A percentile compares a stretch with the other conserved stretches of the same genome.
Evolutionary conservation across 768 basidiomycete species (phyloP).

Genomic region (Aureoboletus auriporus): DNA sequence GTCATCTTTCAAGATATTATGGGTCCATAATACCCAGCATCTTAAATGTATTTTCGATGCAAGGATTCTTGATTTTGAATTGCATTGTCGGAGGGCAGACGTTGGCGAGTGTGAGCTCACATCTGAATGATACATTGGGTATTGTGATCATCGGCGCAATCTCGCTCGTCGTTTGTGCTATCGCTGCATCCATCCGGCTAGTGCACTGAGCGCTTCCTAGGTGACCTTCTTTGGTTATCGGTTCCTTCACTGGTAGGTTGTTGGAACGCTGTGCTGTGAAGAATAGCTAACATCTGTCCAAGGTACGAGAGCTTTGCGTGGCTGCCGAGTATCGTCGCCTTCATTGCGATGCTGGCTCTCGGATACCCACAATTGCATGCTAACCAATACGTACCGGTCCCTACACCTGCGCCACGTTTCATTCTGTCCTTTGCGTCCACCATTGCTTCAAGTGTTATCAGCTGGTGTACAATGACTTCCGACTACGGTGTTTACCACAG

Average conservation of each 20-base stretch:
- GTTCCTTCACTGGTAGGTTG: constrained; percentile 51
- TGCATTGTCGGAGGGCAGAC: constrained; percentile 63
- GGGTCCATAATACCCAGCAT: constrained; percentile 38
- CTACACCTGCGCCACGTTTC: constrained; percentile 29
- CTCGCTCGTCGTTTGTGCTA: constrained; percentile 25
- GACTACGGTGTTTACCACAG: constrained; percentile 50
- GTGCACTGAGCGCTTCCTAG: constrained; percentile 21
- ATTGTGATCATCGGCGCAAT: constrained; percentile 32
- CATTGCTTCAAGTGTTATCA: constrained; percentile 41
- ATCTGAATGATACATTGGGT: constrained; percentile 28
- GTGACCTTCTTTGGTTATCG: constrained; percentile 63
- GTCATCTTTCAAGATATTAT: constrained; percentile 32
- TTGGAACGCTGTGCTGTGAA: neutral
- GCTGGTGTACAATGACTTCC: constrained; percentile 40
- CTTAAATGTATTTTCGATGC: constrained; percentile 46
- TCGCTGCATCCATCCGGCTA: neutral
- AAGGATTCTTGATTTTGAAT: constrained; percentile 57
- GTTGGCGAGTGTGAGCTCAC: constrained; percentile 43
- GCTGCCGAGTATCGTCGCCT: constrained; percentile 69
- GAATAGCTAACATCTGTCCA: constrained; percentile 6
- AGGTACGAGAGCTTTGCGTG: constrained; percentile 75
- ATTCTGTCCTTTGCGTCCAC: constrained; percentile 44
- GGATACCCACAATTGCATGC: constrained; percentile 61
- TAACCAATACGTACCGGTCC: constrained; percentile 35
- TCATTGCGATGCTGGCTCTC: constrained; percentile 61